These are phyloP conservation scores for Eucalyptus erythrocorys DNA, from an alignment of 345 rosid species.

Conservation along the genomic window DNA sequence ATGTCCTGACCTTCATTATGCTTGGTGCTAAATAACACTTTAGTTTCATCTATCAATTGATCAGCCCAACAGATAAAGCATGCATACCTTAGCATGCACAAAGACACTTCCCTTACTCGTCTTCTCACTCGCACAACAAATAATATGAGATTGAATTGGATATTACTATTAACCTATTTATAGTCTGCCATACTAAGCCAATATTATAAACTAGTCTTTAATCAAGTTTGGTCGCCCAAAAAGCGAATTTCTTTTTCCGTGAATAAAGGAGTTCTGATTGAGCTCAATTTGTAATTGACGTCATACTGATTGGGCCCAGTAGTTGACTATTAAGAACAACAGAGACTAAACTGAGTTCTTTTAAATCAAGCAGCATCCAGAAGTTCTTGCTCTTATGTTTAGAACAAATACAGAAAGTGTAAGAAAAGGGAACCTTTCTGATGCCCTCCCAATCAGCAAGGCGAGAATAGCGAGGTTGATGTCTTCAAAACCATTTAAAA, in stretches of 20 bases:
- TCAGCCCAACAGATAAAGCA: neutral
- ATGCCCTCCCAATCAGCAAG: conserved; percentile 98
- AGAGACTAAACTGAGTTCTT: neutral
- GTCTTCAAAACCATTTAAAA: conserved; percentile 35
- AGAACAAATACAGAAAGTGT: neutral
- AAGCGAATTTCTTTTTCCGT: neutral
- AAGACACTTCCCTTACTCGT: neutral
- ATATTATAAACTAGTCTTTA: neutral
- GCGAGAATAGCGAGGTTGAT: conserved; percentile 73
- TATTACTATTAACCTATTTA: neutral
- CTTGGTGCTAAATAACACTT: neutral
- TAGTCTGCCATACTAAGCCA: neutral
- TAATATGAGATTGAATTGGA: neutral
- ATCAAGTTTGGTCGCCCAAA: neutral
- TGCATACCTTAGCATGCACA: neutral
- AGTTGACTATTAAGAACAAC: neutral
- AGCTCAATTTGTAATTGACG: neutral
- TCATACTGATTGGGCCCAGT: neutral
- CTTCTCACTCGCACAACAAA: neutral
- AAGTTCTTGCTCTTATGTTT: neutral
- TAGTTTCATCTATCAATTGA: neutral
- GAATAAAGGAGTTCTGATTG: neutral
- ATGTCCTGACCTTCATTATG: neutral
- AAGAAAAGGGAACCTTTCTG: conserved; percentile 40
- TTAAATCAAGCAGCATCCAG: neutral